These are phyloP conservation scores for Viola odorata DNA, from an alignment of 345 rosid species.

Conservation along the genomic window DNA sequence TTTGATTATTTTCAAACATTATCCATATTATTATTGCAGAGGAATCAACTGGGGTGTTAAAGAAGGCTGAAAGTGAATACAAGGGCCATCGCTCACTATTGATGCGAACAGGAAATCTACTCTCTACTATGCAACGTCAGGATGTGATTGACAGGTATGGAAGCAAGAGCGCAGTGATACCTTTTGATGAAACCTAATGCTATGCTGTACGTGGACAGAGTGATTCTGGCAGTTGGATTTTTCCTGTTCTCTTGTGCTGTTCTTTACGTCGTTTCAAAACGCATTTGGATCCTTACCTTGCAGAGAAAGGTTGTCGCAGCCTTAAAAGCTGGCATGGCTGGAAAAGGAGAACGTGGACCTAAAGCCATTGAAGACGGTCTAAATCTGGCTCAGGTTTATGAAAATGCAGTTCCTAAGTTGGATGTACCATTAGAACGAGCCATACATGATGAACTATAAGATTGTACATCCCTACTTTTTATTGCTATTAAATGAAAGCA, in stretches of 20 bases:
- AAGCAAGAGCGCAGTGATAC: background rate
- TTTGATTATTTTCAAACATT: no score
- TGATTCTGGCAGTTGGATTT: slow-evolving; percentile 60
- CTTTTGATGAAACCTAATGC: slow-evolving; percentile 11
- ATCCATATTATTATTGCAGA: slow-evolving; percentile 31
- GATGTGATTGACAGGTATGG: slow-evolving; percentile 78
- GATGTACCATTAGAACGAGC: slow-evolving; percentile 39
- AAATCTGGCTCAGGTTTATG: slow-evolving; percentile 32
- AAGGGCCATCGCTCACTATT: slow-evolving; percentile 84
- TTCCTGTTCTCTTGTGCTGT: slow-evolving; percentile 69
- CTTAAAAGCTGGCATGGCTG: slow-evolving; percentile 61
- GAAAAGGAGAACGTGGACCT: slow-evolving; percentile 33
- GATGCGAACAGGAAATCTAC: slow-evolving; percentile 73
- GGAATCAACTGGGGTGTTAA: slow-evolving; percentile 74
- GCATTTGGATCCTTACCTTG: slow-evolving; percentile 62
- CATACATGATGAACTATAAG: slow-evolving; percentile 72
- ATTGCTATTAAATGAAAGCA: no score
- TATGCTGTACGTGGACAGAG: slow-evolving; percentile 36
- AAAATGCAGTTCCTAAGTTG: slow-evolving; percentile 36
- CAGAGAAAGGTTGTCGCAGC: slow-evolving; percentile 78
- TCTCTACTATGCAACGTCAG: slow-evolving; percentile 88
- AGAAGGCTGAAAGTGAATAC: slow-evolving; percentile 88
- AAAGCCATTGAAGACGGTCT: slow-evolving; percentile 35
- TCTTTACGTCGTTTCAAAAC: slow-evolving; percentile 82
- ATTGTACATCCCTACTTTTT: background rate